Evolutionary conservation across 805 yeast genomes (phyloP), one percentile per base, ranked within the genome.

Genomic region (Barnettozyma botsteinii): DNA sequence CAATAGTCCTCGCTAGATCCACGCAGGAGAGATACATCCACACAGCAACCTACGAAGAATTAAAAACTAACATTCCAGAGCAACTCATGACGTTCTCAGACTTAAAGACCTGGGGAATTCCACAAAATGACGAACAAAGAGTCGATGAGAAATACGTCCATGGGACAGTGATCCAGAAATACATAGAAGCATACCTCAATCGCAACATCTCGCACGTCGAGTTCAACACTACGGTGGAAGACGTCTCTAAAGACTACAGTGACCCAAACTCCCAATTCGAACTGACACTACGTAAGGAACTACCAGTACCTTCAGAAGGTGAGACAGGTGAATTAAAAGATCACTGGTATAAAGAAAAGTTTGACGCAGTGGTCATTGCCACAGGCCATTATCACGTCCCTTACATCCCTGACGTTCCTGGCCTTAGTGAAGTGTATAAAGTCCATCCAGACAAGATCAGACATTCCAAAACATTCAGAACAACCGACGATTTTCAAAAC

Each of bases 361-460:
- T 57, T 43, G 70, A 66, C 50, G 41, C 53, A 11, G 69, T 79
- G 4, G 65, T 74, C 3, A 53, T 77, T 10, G 77, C 81, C 3
- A 59, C 72, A 10, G 85, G 85, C 7, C 76, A 74, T 50, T 76
- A 67, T 52, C 66, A 75, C 28, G 61, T 69, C 7, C 85, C 85
- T 2, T 62, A 50, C 41, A 52, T 70, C 30, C 85, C 85, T 1
- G 55, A 62, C 12, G 62, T 66, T 25, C 53, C 55, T 3, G 83
- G 83, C 1, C 50, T 79, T 15, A 52, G 60, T 3, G 66, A 62
- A 31, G 45, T 47, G 7, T 40, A 26, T 18, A 28, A 29, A 3
- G 30, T 32, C 11, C 40, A 28, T 12, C 51, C 50, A 2, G 35
- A 33, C 2, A 52, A 47, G 24, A 40, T 61, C 4, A 49, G 49